Evolutionary conservation across 1,284 basidiomycete species (phyloP).

Genomic region (Boletus coffeatus): DNA sequence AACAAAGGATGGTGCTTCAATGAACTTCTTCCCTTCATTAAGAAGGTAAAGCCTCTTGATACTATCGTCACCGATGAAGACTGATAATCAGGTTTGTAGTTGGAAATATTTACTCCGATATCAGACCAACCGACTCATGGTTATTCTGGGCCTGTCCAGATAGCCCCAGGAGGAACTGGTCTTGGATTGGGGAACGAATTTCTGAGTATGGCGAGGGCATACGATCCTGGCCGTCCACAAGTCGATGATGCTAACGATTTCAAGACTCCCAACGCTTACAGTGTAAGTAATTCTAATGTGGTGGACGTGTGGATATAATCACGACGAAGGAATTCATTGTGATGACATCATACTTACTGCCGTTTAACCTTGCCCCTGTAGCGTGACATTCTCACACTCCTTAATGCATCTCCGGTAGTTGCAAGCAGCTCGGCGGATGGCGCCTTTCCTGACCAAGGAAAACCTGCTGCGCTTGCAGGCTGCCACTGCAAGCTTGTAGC

Average conservation of each 20-base stretch:
- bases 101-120: not conserved
- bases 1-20: not conserved
- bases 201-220: not conserved
- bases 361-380: too few relatives aligned
- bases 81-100: not conserved
- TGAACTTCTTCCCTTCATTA: not conserved
- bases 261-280: not conserved
- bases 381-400: too few relatives aligned
- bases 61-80: not conserved
- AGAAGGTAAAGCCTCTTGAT: not conserved
- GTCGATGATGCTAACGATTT: not conserved
- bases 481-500: constrained; percentile 83
- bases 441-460: constrained; percentile 60
- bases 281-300: not conserved
- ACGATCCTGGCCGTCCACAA: not conserved
- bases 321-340: too few relatives aligned
- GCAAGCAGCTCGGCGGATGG: constrained; percentile 74
- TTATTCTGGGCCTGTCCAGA: not conserved
- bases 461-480: constrained; percentile 57
- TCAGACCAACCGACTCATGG: not conserved
- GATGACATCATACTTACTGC: too few relatives aligned
- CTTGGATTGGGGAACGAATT: not conserved
- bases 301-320: not conserved
- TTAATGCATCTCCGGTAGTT: constrained; percentile 84
- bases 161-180: not conserved